Evolutionary conservation across 495 filamentous ascomycete genomes (phyloP), one percentile per base, ranked within the genome.

Genomic region (Aspergillus coremiiformis): DNA sequence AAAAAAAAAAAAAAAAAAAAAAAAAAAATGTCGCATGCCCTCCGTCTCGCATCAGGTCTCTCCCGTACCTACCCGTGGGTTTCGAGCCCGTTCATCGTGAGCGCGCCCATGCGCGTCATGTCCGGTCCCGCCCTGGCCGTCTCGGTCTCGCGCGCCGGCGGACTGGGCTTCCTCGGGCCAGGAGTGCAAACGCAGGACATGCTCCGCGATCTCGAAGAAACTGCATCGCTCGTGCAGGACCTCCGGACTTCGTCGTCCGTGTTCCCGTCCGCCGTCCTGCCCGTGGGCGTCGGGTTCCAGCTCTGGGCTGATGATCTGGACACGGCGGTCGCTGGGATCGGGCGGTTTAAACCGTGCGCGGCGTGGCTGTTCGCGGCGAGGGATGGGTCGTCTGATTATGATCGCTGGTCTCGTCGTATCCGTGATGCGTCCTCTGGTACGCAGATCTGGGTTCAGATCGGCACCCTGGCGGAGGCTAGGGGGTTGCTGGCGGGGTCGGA

Each of bases 31-130:
- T 29, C 47, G 6, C 33, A 17, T 1, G 1, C 17, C 3, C 26
- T 39, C 2, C 50, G 32, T 11, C 50, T 45, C n/a, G 39, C 59
- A 5, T 43, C 50, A 14, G 58, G 52, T 23, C 46, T 71, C 21
- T 20, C 62, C 7, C 56, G 53, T 5, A 51, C 45, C 29, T 92
- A 87, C 59, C 82, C 86, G 54, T 90, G 85, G 84, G 77, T 70
- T 23, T 53, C 71, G 1, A 49, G 60, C 11, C 86, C 88, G 0
- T 72, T 90, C 39, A 75, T 93, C 20, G 68, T 81, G 51, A 64
- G 73, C 50, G 87, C 86, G 0, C 88, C 88, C 5, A 90, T 93
- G 85, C 78, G 83, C 39, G 67, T 84, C 23, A 81, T 89, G 57
- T 73, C 86, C 6, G 77, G 80, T 4, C 74, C 82, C 12, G 64